Base-by-base conservation (phyloP, 345 rosid species). In the Arabidopsis suecica region DNA sequence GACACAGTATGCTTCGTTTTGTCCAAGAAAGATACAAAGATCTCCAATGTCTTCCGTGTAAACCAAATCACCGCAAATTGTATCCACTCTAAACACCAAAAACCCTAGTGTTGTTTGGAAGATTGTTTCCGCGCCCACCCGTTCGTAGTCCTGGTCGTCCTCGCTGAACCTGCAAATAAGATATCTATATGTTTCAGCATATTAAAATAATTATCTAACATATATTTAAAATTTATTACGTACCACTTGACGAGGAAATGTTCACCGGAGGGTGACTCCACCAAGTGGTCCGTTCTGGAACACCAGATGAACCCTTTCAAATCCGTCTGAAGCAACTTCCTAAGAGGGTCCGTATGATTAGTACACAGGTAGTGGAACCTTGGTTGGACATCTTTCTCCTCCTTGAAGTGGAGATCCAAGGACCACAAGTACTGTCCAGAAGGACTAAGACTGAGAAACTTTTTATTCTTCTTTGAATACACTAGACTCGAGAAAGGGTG, bases 221-320 rank as follows among this genome's bases (percentile, higher is more conserved):
- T 5, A 53, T 51, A 23, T 23, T 4, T 50, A 9, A 23, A 51
- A 23, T 23, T 23, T 23, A 23, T 23, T 23, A 54, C 8, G 3
- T 54, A 54, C 58, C 59, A 54, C 34, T 54, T 54, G 36, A 54
- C 18, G 36, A 54, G 59, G 59, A 54, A 54, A 54, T 54, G 59
- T 54, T 54, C 37, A 30, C 59, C 59, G 37, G 59, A 54, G 59
- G 59, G 36, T 1, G 36, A 54, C 37, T 28, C 59, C 2, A 28
- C 37, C 9, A 28, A 3, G 59, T 54, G 59, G 37, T 54, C 59
- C 18, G 59, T 54, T 54, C 59, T 54, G 37, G 37, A 28, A 54
- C 18, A 3, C 59, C 36, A 54, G 36, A 54, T 54, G 37, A 5
- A 54, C 0, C 6, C 36, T 54, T 54, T 18, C 37, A 54, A 54